Base-by-base conservation (phyloP, 768 basidiomycete species). In the Pisolithus marmoratus region DNA sequence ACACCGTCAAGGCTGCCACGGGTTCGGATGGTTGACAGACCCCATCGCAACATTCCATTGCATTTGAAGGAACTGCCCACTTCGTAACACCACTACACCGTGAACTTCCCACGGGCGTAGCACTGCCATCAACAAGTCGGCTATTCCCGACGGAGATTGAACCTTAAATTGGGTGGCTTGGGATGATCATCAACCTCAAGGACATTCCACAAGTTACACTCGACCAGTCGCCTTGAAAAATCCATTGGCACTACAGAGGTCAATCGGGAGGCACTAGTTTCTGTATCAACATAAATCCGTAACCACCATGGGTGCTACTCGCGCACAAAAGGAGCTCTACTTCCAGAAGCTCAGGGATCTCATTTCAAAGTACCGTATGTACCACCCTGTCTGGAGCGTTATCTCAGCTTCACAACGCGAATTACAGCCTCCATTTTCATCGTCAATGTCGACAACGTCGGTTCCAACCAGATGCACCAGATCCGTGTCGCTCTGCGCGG, bases 391-490 rank as follows among this genome's bases (percentile, higher is more conserved):
- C 26, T 29, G 19, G n/a, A 14, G 23, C 36, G n/a, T n/a, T n/a
- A 19, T 11, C 38, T 23, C 38, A 50, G 38, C n/a, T 36, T 53
- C 38, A 54, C 45, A 20, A 37, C 29, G 41, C 43, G 36, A 34
- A 46, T 19, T 47, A n/a, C 60, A 96, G 94, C 92, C 65, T 95
- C 95, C 53, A 92, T 99, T 76, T 97, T 99, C 81, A 65, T 98
- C 59, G 95, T 97, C 78, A 97, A 97, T 73, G 94, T 99, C 71
- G 96, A 98, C 84, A 99, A 98, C 76, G 96, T 99, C 69, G 91
- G 94, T 53, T 97, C 94, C 55, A 96, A 97, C 81, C 96, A 99
- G 77, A 94, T 97, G 88, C 94, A 96, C 67, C 93, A 95, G 72
- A 94, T 95, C 59, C 93, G 90, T 79, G 87, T 85, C 50, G 79